Conservation (phyloP, 23 red algal species). For the Agarophyton chilense region DNA sequence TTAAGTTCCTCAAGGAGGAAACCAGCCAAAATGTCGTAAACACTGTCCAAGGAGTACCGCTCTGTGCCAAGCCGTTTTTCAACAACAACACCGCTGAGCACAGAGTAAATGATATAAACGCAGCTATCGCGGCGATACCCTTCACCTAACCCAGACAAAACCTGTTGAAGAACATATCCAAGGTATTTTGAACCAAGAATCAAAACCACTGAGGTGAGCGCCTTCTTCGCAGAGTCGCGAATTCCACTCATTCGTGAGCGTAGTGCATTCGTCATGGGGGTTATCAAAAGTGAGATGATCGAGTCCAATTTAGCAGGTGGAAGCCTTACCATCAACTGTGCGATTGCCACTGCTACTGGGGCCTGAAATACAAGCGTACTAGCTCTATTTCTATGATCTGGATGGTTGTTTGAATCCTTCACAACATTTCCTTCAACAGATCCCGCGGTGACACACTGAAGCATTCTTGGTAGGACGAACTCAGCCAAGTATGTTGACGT, state of each 20-base stretch:
- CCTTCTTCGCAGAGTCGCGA: constrained; percentile 63
- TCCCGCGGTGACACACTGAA: constrained; percentile 53
- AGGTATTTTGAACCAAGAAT: constrained; percentile 68
- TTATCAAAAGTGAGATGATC: constrained; percentile 41
- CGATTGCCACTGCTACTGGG: constrained; percentile 53
- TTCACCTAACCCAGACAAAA: constrained; percentile 41
- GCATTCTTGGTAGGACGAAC: constrained; percentile 37
- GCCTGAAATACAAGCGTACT: constrained; percentile 50
- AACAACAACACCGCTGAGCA: constrained; percentile 42
- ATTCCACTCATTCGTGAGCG: constrained; percentile 62
- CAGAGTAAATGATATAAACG: constrained; percentile 52
- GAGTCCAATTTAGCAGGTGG: constrained; percentile 2
- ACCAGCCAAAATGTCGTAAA: constrained; percentile 26
- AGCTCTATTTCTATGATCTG: background rate
- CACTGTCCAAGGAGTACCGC: constrained; percentile 27
- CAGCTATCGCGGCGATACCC: constrained; percentile 54
- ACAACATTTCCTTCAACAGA: constrained; percentile 42
- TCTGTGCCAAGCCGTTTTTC: background rate
- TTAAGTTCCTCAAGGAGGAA: constrained; percentile 52
- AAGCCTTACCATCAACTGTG: constrained; percentile 46
- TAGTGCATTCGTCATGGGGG: constrained; percentile 61
- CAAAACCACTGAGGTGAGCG: constrained; percentile 46
- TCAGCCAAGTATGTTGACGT: background rate
- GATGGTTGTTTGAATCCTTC: background rate
- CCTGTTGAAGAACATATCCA: constrained; percentile 56